Base-by-base conservation (phyloP, 1,284 basidiomycete genomes). In the Ustilago tritici region DNA sequence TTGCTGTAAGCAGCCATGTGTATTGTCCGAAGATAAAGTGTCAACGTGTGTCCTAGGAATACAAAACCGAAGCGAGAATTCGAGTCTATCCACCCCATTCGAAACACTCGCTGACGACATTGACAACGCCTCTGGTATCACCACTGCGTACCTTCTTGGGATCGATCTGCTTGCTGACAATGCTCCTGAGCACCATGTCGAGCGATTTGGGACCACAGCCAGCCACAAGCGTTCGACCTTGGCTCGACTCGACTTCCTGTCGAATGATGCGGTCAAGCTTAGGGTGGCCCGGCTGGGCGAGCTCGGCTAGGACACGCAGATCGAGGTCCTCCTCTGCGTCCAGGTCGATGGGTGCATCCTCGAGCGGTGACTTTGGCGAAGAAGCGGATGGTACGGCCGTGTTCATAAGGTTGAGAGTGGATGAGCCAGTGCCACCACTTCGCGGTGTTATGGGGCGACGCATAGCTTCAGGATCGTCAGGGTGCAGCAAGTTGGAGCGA, bases 171-270 rank as follows among this genome's bases (percentile, higher is more conserved):
- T 88, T 87, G 2, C 91, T 89, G 31, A 93, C 89, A 52, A 90
- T 87, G 84, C 92, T 92, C 54, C 93, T 89, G 28, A 93, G 89
- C 79, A 93, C 87, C 4, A 90, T 91, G 80, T 92, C 91, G 65
- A 94, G 88, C 19, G 91, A 91, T 1, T 89, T 88, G 0, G 93
- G 93, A 6, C 93, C 93, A 80, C 93, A 94, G 90, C 92, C 92
- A 35, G 91, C 91, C 56, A 93, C 92, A 50, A 92, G 88, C 53
- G 92, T 84, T 11, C 89, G 87, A 6, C 92, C 92, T 73, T 88
- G 84, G 4, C 91, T 88, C 8, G 78, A 72, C 56, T 89, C 88
- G 5, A 92, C 89, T 84, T 93, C 93, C 62, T 92, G 91, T 14
- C 88, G 88, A 17, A 94, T 84, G 53, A 93, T 90, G 55, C 88